Base-by-base conservation (phyloP, 2,329 filamentous ascomycete genomes). In the Penicillium brasilianum region DNA sequence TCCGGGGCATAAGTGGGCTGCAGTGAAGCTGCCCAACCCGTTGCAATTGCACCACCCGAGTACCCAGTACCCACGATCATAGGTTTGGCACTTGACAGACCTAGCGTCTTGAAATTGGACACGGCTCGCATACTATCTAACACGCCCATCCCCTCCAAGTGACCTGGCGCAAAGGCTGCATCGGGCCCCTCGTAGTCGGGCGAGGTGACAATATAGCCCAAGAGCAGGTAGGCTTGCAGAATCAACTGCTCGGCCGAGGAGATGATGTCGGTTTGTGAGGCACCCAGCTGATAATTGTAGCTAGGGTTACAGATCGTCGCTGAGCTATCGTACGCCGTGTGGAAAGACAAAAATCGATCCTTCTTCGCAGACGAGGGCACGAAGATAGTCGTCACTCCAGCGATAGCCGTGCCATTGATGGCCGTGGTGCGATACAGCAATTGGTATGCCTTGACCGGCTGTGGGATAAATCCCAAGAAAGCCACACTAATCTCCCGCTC, bases 1-100 rank as follows among this genome's bases (percentile, higher is more conserved):
- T 85, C 83, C 0, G 84, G 83, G 0, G 85, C 84, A 61, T 87
- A 87, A 4, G 74, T 72, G 0, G 76, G 73, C 46, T 84, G 82
- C 22, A 86, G 69, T 53, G 86, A 83, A 16, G 82, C 80, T 0
- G 84, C 84, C 76, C 80, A 84, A 32, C 82, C 82, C 2, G 76
- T 81, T 0, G 84, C 83, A 18, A 86, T 66, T 0, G 81, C 78
- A 7, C 85, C 85, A 6, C 85, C 85, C 0, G 81, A 85, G 66
- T 86, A 87, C 0, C 85, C 85, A 77, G 80, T 83, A 36, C 84
- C 73, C 9, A 80, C 79, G 49, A 70, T 65, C 57, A 66, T 66
- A 5, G 70, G 70, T 0, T 50, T 60, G 16, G 44, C 32, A 3
- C 30, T 66, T 14, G 59, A 51, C n/a, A 72, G 57, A 16, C 64